Evolutionary conservation across 177 flowering plant genomes (phyloP).

Genomic region (Vitis hybrid): DNA sequence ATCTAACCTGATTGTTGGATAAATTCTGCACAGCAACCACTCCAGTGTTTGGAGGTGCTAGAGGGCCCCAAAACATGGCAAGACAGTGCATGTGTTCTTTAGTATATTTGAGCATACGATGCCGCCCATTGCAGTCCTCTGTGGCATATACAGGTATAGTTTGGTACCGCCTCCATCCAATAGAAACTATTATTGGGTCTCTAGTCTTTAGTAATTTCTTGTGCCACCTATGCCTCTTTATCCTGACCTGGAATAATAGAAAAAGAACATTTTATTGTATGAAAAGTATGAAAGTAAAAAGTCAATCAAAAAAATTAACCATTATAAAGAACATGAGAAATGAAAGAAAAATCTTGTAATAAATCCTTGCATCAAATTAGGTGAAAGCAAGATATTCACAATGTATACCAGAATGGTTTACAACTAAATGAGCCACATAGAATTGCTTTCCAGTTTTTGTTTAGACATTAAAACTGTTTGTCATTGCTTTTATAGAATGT

Average conservation of each 20-base stretch:
- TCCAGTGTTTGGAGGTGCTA: constrained; percentile 89
- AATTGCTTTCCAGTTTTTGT: no score
- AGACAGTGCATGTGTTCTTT: constrained; percentile 99
- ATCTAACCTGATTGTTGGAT: constrained; percentile 75
- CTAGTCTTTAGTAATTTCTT: constrained; percentile 81
- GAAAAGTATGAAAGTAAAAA: neutral
- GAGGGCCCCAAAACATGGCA: constrained; percentile 98
- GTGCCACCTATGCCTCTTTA: constrained; percentile 95
- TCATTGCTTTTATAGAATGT: no score
- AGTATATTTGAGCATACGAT: constrained; percentile 93
- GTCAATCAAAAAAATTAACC: neutral
- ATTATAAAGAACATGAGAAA: neutral
- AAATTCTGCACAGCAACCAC: constrained; percentile 81
- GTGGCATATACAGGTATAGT: constrained; percentile 82
- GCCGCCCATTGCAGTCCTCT: constrained; percentile 86
- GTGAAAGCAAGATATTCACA: no score
- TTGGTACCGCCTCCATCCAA: constrained; percentile 99
- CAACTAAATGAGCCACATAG: no score
- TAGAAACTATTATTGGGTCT: constrained; percentile 87
- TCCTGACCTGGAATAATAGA: constrained; percentile 52
- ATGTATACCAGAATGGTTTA: no score
- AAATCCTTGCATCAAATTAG: no score
- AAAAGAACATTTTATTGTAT: neutral
- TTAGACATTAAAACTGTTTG: no score
- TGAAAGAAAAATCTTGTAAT: neutral